Evolutionary conservation across 2,329 filamentous ascomycete genomes (phyloP).

Genomic region (Trichoderma aggressivum): DNA sequence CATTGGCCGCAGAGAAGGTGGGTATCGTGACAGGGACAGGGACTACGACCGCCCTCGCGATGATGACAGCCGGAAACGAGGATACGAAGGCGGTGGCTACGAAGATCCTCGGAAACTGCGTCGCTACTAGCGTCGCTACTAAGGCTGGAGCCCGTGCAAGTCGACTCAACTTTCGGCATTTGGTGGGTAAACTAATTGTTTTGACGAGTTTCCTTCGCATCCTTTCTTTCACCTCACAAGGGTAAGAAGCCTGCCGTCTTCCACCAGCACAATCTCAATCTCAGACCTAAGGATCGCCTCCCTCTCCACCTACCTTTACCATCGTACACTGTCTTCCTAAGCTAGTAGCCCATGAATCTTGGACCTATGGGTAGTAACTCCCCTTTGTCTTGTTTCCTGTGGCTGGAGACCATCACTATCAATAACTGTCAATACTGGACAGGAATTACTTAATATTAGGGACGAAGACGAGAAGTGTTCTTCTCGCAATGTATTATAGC

Average conservation of each 20-base stretch:
- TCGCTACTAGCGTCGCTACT: conserved; percentile 65
- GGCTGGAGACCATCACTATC: not conserved
- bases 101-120: conserved; percentile 71
- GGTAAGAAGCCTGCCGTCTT: conserved; percentile 17
- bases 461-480: conserved; percentile 6
- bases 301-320: not conserved
- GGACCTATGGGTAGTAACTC: not conserved
- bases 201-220: conserved; percentile 13
- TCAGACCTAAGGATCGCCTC: conserved; percentile 6
- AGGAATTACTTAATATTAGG: conserved; percentile 12
- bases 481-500: conserved; percentile 28
- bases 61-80: conserved; percentile 61
- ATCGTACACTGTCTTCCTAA: not conserved
- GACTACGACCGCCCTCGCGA: conserved; percentile 55
- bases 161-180: conserved; percentile 2
- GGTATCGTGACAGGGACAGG: conserved; percentile 45
- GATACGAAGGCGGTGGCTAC: conserved; percentile 74
- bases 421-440: conserved; percentile 12
- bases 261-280: not conserved
- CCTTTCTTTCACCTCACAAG: conserved; percentile 12
- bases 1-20: conserved; percentile 64
- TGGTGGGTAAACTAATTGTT: conserved; percentile 15
- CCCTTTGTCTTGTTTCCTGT: not conserved
- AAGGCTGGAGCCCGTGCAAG: conserved; percentile 25
- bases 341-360: conserved; percentile 2